Conservation (phyloP, 805 yeast species). For the Wickerhamomyces mucosus region DNA sequence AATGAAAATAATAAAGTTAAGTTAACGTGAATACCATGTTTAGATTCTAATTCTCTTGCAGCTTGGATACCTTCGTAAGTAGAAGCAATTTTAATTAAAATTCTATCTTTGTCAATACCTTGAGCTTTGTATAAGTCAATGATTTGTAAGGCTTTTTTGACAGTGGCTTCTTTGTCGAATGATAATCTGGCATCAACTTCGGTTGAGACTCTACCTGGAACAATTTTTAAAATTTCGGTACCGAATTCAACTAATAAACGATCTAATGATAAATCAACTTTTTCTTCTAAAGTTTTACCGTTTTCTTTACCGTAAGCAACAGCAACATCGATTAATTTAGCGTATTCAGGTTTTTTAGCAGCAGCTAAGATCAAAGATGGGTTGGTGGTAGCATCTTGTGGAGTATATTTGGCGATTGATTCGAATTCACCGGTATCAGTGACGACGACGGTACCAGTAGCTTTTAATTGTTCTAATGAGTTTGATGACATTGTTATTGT, state of each 20-base stretch:
- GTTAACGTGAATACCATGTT: constrained; percentile 89
- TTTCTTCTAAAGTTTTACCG: constrained; percentile 49
- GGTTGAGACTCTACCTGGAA: constrained; percentile 98
- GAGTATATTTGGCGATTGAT: constrained; percentile 93
- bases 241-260: constrained; percentile 94
- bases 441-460: constrained; percentile 92
- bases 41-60: constrained; percentile 86
- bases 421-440: constrained; percentile 99
- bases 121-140: constrained; percentile 76
- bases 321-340: constrained; percentile 83
- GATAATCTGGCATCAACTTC: constrained; percentile 99
- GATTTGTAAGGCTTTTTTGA: constrained; percentile 87
- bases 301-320: constrained; percentile 72
- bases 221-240: constrained; percentile 81
- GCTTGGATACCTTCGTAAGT: constrained; percentile 99
- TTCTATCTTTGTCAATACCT: constrained; percentile 84
- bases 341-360: constrained; percentile 80
- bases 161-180: constrained; percentile 88
- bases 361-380: constrained; percentile 97
- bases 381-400: constrained; percentile 99
- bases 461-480: constrained; percentile 88
- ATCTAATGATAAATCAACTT: constrained; percentile 81
- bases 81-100: constrained; percentile 92
- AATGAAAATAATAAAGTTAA: constrained; percentile 91
- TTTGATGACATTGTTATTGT: constrained; percentile 29